A percentile compares a stretch with the other conserved stretches of the same genome.
Evolutionary conservation across 345 rosid species (phyloP).

Genomic region (Syzygium oleosum): DNA sequence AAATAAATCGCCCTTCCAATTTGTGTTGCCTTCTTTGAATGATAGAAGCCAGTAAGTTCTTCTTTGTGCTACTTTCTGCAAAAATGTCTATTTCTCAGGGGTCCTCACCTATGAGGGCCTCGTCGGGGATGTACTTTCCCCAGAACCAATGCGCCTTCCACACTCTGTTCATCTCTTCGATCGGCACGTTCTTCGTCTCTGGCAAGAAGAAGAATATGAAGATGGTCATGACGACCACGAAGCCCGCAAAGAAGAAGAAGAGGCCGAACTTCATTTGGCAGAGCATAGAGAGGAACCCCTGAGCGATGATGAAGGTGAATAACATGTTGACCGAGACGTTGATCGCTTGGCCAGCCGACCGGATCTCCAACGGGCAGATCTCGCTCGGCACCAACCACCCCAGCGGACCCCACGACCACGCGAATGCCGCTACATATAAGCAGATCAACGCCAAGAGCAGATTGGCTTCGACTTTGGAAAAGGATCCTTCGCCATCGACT

Average conservation of each 20-base stretch:
- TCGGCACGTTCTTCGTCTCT: conserved; percentile 38
- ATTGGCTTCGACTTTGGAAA: conserved; percentile 12
- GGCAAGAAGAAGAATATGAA: conserved; percentile 34
- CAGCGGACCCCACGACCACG: conserved; percentile 63
- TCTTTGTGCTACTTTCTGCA: not conserved
- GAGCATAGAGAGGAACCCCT: conserved; percentile 44
- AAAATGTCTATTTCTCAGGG: not conserved
- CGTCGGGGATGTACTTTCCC: conserved; percentile 27
- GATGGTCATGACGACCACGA: conserved; percentile 25
- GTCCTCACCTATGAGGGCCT: not conserved
- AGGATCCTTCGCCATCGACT: conserved; percentile 7
- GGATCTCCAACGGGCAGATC: conserved; percentile 31
- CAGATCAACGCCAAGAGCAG: conserved; percentile 24
- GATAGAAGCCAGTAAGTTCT: not conserved
- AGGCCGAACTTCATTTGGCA: conserved; percentile 46
- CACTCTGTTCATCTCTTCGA: conserved; percentile 36
- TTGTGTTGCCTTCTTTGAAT: not conserved
- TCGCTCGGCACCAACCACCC: conserved; percentile 61
- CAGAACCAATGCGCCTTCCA: conserved; percentile 53
- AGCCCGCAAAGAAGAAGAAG: conserved; percentile 42
- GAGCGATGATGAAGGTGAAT: conserved; percentile 46
- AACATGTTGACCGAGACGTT: conserved; percentile 46
- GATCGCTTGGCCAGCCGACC: conserved; percentile 43
- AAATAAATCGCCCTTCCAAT: not conserved
- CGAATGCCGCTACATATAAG: conserved; percentile 37